phyloP scores from a whole-genome alignment of 2,329 filamentous ascomycete species.

The Shiraia bambusicola region DNA sequence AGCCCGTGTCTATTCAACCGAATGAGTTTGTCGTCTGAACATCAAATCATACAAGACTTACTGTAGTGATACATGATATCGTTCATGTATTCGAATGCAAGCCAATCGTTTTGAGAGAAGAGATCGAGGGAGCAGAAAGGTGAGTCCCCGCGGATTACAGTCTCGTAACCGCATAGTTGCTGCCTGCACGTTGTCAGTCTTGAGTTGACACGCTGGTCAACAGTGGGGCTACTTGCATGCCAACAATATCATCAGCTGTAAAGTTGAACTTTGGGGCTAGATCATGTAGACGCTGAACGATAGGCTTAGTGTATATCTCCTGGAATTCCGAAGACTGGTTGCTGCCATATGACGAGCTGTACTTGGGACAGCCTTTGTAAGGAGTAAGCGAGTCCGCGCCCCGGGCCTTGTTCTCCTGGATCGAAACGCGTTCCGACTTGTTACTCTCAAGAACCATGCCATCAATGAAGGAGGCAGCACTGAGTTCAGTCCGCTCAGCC shows the following conservation, averaged over 20 bases:
- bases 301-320: conserved; percentile 60
- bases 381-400: conserved; percentile 65
- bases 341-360: conserved; percentile 59
- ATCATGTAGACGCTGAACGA: conserved; percentile 58
- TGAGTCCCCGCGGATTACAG: conserved; percentile 62
- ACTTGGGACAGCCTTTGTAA: conserved; percentile 65
- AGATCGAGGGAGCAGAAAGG: conserved; percentile 62
- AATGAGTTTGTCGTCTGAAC: too few species aligned
- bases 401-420: conserved; percentile 59
- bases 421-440: conserved; percentile 56
- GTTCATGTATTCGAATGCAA: conserved; percentile 66
- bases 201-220: neutral
- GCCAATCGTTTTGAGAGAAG: conserved; percentile 64
- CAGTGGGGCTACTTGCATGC: conserved; percentile 46
- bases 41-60: too few species aligned
- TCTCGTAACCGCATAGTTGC: conserved; percentile 66
- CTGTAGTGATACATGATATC: conserved; percentile 66
- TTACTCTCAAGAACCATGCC: conserved; percentile 58
- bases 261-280: conserved; percentile 63
- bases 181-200: conserved; percentile 38
- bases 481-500: conserved; percentile 62
- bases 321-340: conserved; percentile 56
- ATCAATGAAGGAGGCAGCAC: conserved; percentile 59
- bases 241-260: conserved; percentile 62
- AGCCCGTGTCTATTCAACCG: conserved; percentile 53